phyloP scores from a whole-genome alignment of 805 yeast genomes.

The Blastobotrys peoriensis region DNA sequence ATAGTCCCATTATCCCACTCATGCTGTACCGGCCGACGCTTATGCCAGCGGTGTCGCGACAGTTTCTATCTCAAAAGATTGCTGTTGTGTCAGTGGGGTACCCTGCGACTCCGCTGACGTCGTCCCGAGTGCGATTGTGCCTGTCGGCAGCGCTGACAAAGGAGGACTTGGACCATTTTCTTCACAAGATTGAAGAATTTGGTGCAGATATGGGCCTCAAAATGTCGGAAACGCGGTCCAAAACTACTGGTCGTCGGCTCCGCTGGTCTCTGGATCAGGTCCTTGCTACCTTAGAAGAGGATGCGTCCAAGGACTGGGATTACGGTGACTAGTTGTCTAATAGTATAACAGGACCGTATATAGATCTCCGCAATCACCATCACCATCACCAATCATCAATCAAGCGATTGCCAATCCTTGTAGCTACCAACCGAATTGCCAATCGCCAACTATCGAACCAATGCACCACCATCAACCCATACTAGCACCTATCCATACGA shows the following conservation, averaged over 20 bases:
- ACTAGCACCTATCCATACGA: too few relatives aligned
- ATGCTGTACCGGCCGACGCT: slow-evolving; percentile 85
- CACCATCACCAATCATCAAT: too few relatives aligned
- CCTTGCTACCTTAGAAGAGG: slow-evolving; percentile 62
- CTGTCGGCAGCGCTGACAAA: slow-evolving; percentile 88
- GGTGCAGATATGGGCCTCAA: slow-evolving; percentile 75
- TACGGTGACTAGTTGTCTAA: slow-evolving; percentile 2
- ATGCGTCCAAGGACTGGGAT: slow-evolving; percentile 27
- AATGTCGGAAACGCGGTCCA: slow-evolving; percentile 18
- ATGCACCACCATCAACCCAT: too few relatives aligned
- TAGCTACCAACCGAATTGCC: too few relatives aligned
- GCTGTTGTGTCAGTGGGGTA: slow-evolving; percentile 97
- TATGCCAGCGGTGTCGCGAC: slow-evolving; percentile 87
- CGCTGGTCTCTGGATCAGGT: slow-evolving; percentile 75
- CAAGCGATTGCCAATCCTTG: too few relatives aligned
- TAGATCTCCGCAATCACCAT: too few relatives aligned
- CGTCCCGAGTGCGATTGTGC: slow-evolving; percentile 89
- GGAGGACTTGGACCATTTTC: slow-evolving; percentile 80
- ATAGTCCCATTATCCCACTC: slow-evolving; percentile 92
- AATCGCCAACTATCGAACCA: too few relatives aligned
- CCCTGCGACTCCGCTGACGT: slow-evolving; percentile 92
- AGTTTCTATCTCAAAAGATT: slow-evolving; percentile 68
- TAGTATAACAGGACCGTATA: neutral
- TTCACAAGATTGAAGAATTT: slow-evolving; percentile 63
- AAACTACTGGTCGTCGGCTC: slow-evolving; percentile 16